A percentile compares a stretch with the other conserved stretches of the same genome.
phyloP scores from a whole-genome alignment of 768 basidiomycete species.

The Xerocomellus intermedius region DNA sequence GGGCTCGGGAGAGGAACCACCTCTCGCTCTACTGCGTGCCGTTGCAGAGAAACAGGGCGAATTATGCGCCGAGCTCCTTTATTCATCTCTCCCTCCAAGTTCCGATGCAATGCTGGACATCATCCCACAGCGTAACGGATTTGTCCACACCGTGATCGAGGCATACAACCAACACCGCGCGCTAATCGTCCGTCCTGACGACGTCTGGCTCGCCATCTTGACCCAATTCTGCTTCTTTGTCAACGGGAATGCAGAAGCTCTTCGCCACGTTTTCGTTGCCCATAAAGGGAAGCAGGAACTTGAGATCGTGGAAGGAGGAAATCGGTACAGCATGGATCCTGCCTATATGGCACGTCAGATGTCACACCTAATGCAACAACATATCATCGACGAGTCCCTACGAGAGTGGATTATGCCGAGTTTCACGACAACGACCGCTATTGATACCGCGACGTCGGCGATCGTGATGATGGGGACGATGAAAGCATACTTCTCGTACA shows the following conservation, averaged over 20 bases:
- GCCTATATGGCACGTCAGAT: slow-evolving; percentile 13
- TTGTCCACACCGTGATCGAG: slow-evolving; percentile 27
- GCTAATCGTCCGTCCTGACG: slow-evolving; percentile 44
- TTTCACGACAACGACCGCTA: slow-evolving; percentile 39
- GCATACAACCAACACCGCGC: slow-evolving; percentile 28
- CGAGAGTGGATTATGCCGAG: slow-evolving; percentile 3
- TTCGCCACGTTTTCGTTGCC: slow-evolving; percentile 23
- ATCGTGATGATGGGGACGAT: slow-evolving; percentile 40
- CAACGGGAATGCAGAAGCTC: slow-evolving; percentile 31
- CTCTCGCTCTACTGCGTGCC: not conserved
- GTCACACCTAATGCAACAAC: slow-evolving; percentile 4
- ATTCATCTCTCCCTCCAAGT: not conserved
- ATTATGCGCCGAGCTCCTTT: not conserved
- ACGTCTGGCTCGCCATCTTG: slow-evolving; percentile 37
- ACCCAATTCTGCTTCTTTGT: slow-evolving; percentile 37
- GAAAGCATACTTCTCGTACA: slow-evolving; percentile 36
- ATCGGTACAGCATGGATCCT: slow-evolving; percentile 27
- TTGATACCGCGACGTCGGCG: slow-evolving; percentile 33
- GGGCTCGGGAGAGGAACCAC: not conserved
- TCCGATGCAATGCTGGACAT: slow-evolving; percentile 2
- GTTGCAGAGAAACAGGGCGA: not conserved
- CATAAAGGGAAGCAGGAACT: slow-evolving; percentile 25
- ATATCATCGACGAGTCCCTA: slow-evolving; percentile 21
- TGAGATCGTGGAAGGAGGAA: slow-evolving; percentile 1
- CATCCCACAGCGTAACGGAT: slow-evolving; percentile 25